Conservation (phyloP, 805 yeast genomes). For the Spathaspora girioi region DNA sequence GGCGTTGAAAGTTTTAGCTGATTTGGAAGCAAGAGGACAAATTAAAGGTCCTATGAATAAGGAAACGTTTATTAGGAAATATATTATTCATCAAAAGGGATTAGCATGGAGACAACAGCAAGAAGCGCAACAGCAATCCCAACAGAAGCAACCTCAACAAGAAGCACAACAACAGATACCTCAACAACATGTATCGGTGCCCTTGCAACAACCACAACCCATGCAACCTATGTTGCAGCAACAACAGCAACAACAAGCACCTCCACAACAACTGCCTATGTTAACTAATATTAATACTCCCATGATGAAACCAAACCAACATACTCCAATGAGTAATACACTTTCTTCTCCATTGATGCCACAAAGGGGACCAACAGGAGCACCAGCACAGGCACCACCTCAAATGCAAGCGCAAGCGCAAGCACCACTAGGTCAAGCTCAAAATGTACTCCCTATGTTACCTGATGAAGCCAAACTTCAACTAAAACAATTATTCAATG, state of each 20-base stretch:
- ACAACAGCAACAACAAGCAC: slow-evolving; percentile 14
- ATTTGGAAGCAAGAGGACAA: slow-evolving; percentile 24
- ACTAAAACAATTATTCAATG: slow-evolving; percentile 62
- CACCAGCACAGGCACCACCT: neutral
- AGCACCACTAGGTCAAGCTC: slow-evolving; percentile 2
- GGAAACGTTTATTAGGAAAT: slow-evolving; percentile 36
- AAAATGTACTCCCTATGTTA: slow-evolving; percentile 22
- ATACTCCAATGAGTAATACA: slow-evolving; percentile 4
- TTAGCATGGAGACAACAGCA: slow-evolving; percentile 3
- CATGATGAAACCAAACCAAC: slow-evolving; percentile 6
- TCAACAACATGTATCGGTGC: slow-evolving; percentile 5
- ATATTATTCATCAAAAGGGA: slow-evolving; percentile 36
- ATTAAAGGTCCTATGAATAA: slow-evolving; percentile 29
- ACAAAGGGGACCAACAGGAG: neutral
- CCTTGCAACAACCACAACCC: slow-evolving; percentile 1
- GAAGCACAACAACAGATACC: slow-evolving; percentile 13
- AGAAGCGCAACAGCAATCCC: slow-evolving; percentile 9
- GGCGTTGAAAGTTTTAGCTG: slow-evolving; percentile 34
- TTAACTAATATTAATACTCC: slow-evolving; percentile 6
- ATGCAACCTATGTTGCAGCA: slow-evolving; percentile 11
- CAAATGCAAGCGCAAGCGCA: slow-evolving; percentile 11
- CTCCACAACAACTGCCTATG: slow-evolving; percentile 12
- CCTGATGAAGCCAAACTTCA: slow-evolving; percentile 61
- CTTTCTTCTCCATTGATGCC: slow-evolving; percentile 8
- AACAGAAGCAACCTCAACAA: slow-evolving; percentile 16